Evolutionary conservation across 2,329 filamentous ascomycete genomes (phyloP).

Genomic region (Pestalotiopsis sp.): DNA sequence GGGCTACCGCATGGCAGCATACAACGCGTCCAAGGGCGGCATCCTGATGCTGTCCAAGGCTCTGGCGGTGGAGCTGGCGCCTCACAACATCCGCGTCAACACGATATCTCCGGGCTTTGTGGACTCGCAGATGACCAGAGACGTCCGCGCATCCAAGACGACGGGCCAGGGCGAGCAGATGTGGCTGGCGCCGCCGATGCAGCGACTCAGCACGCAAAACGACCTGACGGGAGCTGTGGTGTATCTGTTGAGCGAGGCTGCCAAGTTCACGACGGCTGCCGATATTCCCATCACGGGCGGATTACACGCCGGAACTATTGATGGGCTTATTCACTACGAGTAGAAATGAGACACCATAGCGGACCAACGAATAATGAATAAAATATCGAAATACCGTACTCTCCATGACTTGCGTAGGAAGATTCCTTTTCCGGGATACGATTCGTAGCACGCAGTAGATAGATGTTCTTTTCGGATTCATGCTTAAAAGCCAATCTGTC

Average conservation of each 20-base stretch:
- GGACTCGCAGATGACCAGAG: constrained; percentile 38
- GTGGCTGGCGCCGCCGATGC: constrained; percentile 39
- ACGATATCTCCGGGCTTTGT: constrained; percentile 41
- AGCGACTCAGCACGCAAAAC: constrained; percentile 41
- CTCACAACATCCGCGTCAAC: constrained; percentile 38
- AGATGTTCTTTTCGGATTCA: background rate
- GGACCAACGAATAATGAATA: background rate
- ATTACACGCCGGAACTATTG: constrained; percentile 40
- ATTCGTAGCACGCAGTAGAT: background rate
- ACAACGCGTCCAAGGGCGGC: constrained; percentile 45
- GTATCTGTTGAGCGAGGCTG: constrained; percentile 46
- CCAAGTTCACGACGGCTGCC: constrained; percentile 42
- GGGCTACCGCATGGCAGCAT: constrained; percentile 40
- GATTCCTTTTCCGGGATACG: background rate
- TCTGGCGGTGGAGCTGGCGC: constrained; percentile 40
- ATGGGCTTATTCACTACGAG: constrained; percentile 37
- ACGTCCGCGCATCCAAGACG: constrained; percentile 32
- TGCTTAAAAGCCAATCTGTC: background rate
- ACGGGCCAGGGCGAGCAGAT: constrained; percentile 37
- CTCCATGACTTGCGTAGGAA: too few relatives aligned
- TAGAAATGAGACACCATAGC: background rate
- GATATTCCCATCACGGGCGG: constrained; percentile 49
- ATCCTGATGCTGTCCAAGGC: constrained; percentile 42
- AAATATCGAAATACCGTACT: background rate
- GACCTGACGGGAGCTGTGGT: constrained; percentile 44